Conservation (phyloP, 495 filamentous ascomycete genomes). For the Neurospora pannonica region DNA sequence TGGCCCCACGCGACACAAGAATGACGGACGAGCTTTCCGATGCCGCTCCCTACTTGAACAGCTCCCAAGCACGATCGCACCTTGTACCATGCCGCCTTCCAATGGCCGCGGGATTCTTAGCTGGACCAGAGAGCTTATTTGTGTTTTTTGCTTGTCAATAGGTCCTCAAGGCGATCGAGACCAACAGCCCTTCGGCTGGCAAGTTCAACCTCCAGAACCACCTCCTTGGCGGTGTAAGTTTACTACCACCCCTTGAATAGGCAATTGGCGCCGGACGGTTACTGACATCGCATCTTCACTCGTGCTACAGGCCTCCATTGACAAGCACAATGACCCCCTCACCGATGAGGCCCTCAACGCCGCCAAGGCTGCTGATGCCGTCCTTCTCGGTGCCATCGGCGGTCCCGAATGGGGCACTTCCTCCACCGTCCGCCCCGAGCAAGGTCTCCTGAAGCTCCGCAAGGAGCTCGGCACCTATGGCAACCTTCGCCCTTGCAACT, state of each 20-base stretch:
- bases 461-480: slow-evolving; percentile 93
- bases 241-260: background rate
- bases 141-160: slow-evolving; percentile 17
- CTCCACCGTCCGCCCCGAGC: slow-evolving; percentile 80
- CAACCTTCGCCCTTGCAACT: slow-evolving; percentile 96
- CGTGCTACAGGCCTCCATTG: slow-evolving; percentile 66
- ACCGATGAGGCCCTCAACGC: slow-evolving; percentile 78
- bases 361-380: slow-evolving; percentile 83
- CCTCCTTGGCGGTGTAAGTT: slow-evolving; percentile 82
- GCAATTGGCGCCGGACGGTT: background rate
- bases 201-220: slow-evolving; percentile 90
- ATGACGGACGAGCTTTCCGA: background rate
- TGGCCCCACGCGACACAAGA: background rate
- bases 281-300: background rate
- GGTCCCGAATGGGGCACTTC: slow-evolving; percentile 93
- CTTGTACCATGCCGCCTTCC: background rate
- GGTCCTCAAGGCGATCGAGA: slow-evolving; percentile 70
- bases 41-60: background rate
- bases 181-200: slow-evolving; percentile 50
- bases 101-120: background rate
- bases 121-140: slow-evolving; percentile 3
- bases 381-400: slow-evolving; percentile 90
- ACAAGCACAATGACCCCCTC: slow-evolving; percentile 65
- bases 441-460: slow-evolving; percentile 86
- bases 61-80: background rate